phyloP scores from a whole-genome alignment of 805 yeast genomes.

The Tetrapisispora phaffii region DNA sequence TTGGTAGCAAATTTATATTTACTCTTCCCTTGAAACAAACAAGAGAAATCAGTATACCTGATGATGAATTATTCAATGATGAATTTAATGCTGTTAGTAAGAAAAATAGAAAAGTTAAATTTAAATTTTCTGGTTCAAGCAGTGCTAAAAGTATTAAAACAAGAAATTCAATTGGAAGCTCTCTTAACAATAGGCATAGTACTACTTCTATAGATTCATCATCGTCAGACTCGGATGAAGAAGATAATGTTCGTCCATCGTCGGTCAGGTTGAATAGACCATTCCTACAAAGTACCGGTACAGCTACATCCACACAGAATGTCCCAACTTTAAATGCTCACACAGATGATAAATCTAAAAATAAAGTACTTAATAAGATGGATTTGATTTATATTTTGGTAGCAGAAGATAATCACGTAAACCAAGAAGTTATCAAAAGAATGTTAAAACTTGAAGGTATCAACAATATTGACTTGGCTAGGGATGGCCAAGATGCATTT shows the following conservation, averaged over 20 bases:
- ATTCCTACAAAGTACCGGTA: constrained; percentile 33
- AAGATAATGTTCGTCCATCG: constrained; percentile 4
- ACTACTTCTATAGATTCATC: background rate
- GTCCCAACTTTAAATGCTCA: constrained; percentile 14
- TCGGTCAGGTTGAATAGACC: constrained; percentile 25
- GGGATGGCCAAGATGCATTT: constrained; percentile 87
- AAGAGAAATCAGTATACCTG: constrained; percentile 25
- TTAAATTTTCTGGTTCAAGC: constrained; percentile 15
- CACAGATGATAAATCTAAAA: constrained; percentile 4
- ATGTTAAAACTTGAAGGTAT: constrained; percentile 84
- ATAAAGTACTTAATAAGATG: constrained; percentile 14
- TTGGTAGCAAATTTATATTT: constrained; percentile 77
- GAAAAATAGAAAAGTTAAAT: constrained; percentile 38
- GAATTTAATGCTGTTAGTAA: constrained; percentile 52
- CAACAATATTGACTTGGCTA: constrained; percentile 60
- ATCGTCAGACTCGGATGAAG: background rate
- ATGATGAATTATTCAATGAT: constrained; percentile 46
- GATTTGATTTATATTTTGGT: constrained; percentile 46
- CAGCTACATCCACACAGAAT: constrained; percentile 28
- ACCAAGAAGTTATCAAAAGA: constrained; percentile 85
- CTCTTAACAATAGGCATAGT: background rate
- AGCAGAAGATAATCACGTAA: constrained; percentile 90
- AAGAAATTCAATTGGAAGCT: background rate
- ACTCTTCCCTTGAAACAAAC: constrained; percentile 64
- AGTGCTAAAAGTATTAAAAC: constrained; percentile 1